Evolutionary conservation across 192 early-diverging fungal genomes (phyloP).

Genomic region (Mortierella claussenii): DNA sequence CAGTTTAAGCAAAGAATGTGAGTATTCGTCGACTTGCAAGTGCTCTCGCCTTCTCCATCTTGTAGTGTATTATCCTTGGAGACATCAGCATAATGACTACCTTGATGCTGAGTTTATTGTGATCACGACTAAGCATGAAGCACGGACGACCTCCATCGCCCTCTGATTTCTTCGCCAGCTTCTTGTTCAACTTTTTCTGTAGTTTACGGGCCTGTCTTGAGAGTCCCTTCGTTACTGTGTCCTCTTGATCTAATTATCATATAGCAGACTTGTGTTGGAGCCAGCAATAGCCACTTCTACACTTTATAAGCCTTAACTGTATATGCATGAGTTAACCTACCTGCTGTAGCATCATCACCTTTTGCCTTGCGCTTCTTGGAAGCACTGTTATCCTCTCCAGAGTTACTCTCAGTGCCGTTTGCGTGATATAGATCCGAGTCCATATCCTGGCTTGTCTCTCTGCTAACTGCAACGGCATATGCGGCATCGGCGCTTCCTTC

Average conservation of each 20-base stretch:
- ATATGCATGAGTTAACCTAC: background rate
- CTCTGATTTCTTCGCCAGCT: constrained; percentile 9
- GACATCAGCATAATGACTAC: too few relatives aligned
- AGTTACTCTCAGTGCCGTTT: background rate
- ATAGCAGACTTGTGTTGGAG: constrained; percentile 7
- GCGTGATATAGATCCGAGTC: too few relatives aligned
- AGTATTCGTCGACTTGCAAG: too few relatives aligned
- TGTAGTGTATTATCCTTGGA: too few relatives aligned
- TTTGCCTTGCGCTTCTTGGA: constrained; percentile 3
- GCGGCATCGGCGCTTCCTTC: too few relatives aligned
- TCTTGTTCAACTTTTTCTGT: constrained; percentile 27
- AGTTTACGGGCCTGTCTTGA: constrained; percentile 22
- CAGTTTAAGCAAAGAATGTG: too few relatives aligned
- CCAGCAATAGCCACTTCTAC: background rate
- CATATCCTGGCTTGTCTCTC: too few relatives aligned
- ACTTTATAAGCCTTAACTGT: too few relatives aligned
- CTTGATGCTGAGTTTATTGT: constrained; percentile 40
- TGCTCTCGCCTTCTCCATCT: too few relatives aligned
- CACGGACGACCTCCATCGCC: constrained; percentile 21
- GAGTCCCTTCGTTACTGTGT: background rate
- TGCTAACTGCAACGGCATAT: too few relatives aligned
- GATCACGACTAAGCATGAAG: constrained; percentile 32
- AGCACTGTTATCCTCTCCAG: background rate
- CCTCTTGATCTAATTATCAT: constrained; percentile 6
- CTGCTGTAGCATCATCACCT: background rate